Base-by-base conservation (phyloP, 2,329 filamentous ascomycete species). In the Fusarium brachygibbosum region DNA sequence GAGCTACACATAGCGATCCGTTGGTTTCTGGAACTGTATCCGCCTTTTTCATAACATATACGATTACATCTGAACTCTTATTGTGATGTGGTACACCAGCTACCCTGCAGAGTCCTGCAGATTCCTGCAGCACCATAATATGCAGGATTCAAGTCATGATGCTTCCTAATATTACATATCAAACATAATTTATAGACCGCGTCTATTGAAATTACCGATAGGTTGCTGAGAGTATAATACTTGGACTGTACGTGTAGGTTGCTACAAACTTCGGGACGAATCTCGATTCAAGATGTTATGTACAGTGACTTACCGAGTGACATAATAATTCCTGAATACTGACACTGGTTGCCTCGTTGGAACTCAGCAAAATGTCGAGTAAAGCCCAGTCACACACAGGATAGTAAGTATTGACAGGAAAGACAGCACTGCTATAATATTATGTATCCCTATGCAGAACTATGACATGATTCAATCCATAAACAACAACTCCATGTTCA, bases 381-480 rank as follows among this genome's bases (percentile, higher is more conserved):
- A 28, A 9, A 29, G 17, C 8, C 29, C 14, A 11, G 7, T 21
- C 16, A 8, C n/a, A 29, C 31, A 16, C 16, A 35, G 17, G 16
- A 13, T 7, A 19, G 4, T 9, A 29, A 45, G 14, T 29, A 16
- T 32, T 19, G 12, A 19, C 10, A 3, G n/a, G 13, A 28, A 42
- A 52, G 28, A 16, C 31, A 35, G 45, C 31, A 14, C n/a, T 40
- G 40, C 32, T 29, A 28, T 51, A 41, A 54, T 25, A 63, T 60
- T 51, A 68, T 40, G n/a, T 58, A 21, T 40, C 17, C 60, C 3
- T 62, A 45, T 49, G 38, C 16, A 31, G 25, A 42, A 37, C 28
- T 35, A 49, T 23, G 35, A 42, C 17, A 40, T 49, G 28, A 31
- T 23, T 41, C n/a, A 41, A 55, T 46, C n/a, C 14, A 19, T 16